Percentiles rank a stretch among this genome's conserved stretches.
Evolutionary conservation across 768 basidiomycete genomes (phyloP).

Genomic region (Rhizopogon salebrosus): DNA sequence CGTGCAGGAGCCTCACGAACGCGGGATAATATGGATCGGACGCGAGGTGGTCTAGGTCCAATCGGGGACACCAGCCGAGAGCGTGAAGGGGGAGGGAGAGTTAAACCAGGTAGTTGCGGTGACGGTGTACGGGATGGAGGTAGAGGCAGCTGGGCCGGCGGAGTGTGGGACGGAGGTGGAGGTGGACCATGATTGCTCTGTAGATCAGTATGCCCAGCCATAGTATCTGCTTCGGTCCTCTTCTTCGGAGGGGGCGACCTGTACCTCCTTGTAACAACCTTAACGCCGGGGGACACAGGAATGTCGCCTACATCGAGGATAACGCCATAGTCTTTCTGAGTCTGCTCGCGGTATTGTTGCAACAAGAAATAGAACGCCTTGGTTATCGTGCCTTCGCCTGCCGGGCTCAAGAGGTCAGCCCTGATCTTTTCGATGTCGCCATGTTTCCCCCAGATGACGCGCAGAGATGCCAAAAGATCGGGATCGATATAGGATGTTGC

Average conservation of each 20-base stretch:
- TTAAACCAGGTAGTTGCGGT: conserved; percentile 10
- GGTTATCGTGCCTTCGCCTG: conserved; percentile 66
- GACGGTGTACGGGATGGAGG: conserved; percentile 27
- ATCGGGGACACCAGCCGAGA: conserved; percentile 45
- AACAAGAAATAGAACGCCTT: conserved; percentile 90
- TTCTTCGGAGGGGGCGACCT: conserved; percentile 34
- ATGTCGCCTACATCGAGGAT: conserved; percentile 29
- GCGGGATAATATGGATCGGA: conserved; percentile 26
- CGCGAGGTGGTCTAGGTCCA: conserved; percentile 40
- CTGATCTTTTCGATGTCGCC: conserved; percentile 55
- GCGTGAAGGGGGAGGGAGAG: conserved; percentile 25
- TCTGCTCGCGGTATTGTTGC: conserved; percentile 65
- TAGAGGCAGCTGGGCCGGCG: no score
- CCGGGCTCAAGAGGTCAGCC: conserved; percentile 62
- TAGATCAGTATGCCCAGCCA: conserved; percentile 11
- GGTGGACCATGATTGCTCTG: conserved; percentile 23
- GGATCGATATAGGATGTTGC: conserved; percentile 68
- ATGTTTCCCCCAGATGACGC: conserved; percentile 80
- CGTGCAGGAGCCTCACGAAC: conserved; percentile 21
- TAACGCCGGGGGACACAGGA: conserved; percentile 15
- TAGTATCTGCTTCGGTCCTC: conserved; percentile 11
- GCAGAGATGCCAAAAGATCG: conserved; percentile 73
- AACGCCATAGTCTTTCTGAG: conserved; percentile 49
- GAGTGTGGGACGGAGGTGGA: conserved; percentile 23
- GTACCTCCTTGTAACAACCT: conserved; percentile 37